A percentile compares a stretch with the other conserved stretches of the same genome.
Conservation (phyloP, 192 early-diverging fungal species). For the Coemansia aciculifera region DNA sequence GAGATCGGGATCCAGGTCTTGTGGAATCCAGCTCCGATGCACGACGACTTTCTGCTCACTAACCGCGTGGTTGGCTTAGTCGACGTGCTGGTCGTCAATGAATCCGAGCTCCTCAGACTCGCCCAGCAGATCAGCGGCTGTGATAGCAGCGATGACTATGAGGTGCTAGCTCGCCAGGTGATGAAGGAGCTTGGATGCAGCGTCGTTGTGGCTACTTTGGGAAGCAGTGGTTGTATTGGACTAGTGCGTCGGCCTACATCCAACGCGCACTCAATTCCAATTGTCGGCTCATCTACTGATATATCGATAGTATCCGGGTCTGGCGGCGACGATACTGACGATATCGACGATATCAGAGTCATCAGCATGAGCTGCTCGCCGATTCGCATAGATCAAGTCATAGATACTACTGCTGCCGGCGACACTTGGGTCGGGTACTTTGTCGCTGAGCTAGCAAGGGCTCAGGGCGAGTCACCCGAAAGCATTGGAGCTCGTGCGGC, state of each 20-base stretch:
- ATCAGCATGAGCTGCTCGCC: constrained; percentile 28
- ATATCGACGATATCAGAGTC: constrained; percentile 16
- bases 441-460: constrained; percentile 41
- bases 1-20: constrained; percentile 65
- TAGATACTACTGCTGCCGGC: constrained; percentile 52
- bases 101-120: constrained; percentile 66
- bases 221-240: constrained; percentile 28
- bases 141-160: not conserved
- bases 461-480: constrained; percentile 37
- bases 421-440: constrained; percentile 58
- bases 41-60: constrained; percentile 31
- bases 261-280: constrained; percentile 27
- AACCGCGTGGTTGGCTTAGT: constrained; percentile 57
- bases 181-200: constrained; percentile 11
- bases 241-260: constrained; percentile 23
- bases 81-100: constrained; percentile 81
- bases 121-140: constrained; percentile 9
- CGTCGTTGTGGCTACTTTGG: constrained; percentile 37
- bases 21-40: constrained; percentile 87
- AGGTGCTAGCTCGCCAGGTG: constrained; percentile 17
- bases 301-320: constrained; percentile 1
- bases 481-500: constrained; percentile 29
- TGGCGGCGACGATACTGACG: not conserved
- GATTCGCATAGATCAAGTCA: constrained; percentile 25
- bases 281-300: constrained; percentile 12